Percentiles rank a stretch among this genome's conserved stretches.
These are phyloP conservation scores for Phytophthora litchii DNA, from an alignment of 352 stramenopile species.

Conservation along the genomic window DNA sequence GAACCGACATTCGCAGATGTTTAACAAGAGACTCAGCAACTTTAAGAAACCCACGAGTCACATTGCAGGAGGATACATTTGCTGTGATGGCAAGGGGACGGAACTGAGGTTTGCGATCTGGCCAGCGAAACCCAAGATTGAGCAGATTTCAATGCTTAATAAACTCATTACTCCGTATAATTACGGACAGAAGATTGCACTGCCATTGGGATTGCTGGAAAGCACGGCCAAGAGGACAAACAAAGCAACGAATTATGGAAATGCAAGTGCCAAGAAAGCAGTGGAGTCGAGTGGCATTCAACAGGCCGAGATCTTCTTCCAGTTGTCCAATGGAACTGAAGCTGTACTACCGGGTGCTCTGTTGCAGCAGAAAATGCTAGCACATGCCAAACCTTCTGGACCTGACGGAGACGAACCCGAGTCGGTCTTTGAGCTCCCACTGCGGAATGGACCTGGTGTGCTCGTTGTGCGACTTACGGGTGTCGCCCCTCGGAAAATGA, in stretches of 20 bases:
- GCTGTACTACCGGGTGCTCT: constrained; percentile 52
- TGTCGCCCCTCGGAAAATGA: constrained; percentile 47
- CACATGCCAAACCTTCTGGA: constrained; percentile 40
- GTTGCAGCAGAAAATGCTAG: constrained; percentile 64
- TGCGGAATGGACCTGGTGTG: constrained; percentile 62
- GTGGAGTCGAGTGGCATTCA: constrained; percentile 38
- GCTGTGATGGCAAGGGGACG: constrained; percentile 83
- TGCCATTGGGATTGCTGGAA: constrained; percentile 69
- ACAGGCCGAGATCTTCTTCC: constrained; percentile 73
- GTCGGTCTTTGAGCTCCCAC: constrained; percentile 63
- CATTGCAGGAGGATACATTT: constrained; percentile 85
- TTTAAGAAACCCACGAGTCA: constrained; percentile 87
- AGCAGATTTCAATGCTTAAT: constrained; percentile 86
- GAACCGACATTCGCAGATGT: constrained; percentile 86
- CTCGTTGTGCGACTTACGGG: constrained; percentile 68
- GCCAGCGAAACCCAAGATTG: constrained; percentile 65
- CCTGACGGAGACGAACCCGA: constrained; percentile 39
- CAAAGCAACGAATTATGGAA: constrained; percentile 4
- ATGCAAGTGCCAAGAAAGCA: constrained; percentile 23
- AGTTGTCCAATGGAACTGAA: constrained; percentile 60
- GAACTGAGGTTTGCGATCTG: constrained; percentile 73
- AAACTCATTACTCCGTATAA: constrained; percentile 86
- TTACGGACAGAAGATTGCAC: constrained; percentile 86
- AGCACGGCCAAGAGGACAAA: constrained; percentile 39
- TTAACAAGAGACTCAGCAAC: constrained; percentile 86